Evolutionary conservation across 495 filamentous ascomycete genomes (phyloP), one percentile per base, ranked within the genome.

Genomic region (Talaromyces stipitatus): DNA sequence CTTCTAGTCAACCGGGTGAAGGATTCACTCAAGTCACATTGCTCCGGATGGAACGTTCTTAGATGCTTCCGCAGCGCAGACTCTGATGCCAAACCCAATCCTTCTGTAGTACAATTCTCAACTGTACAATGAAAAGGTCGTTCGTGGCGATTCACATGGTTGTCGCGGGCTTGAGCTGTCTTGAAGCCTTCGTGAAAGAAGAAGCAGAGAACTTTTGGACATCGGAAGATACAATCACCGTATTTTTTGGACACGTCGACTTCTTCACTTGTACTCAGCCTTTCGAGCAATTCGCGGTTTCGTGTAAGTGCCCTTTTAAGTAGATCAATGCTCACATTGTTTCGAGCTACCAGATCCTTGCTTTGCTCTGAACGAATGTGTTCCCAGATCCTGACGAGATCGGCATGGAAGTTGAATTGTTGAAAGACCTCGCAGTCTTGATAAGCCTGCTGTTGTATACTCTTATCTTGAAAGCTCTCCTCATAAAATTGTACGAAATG

Each of bases 121-220:
- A 66, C 56, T 1, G 63, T 60, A 56, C 73, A 78, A 43, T 60
- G 67, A 56, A 68, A 77, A 3, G 67, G 72, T 14, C 70, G 61
- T 6, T 70, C 64, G 52, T 77, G 73, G n/a, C 64, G 57, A 10
- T 66, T 58, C 10, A 63, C 46, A 59, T 77, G 73, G 7, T 61
- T 62, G 12, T 75, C 64, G 3, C 64, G 62, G 18, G 29, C 57
- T 14, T 64, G 54, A 4, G 55, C 54, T n/a, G 60, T 62, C 0
- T 63, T 58, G 59, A 76, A 77, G 3, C 76, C 76, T 58, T 75
- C 67, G 55, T 74, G 61, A 56, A 79, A 79, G 61, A 66, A 73
- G 51, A 60, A 64, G 60, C 76, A 79, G 27, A 60, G 64, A 3
- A 74, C 54, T 30, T 67, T 68, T 8, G 65, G 60, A 59, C 76